These are phyloP conservation scores for Colletotrichum viniferum DNA, from an alignment of 2,329 filamentous ascomycete genomes.

Conservation along the genomic window DNA sequence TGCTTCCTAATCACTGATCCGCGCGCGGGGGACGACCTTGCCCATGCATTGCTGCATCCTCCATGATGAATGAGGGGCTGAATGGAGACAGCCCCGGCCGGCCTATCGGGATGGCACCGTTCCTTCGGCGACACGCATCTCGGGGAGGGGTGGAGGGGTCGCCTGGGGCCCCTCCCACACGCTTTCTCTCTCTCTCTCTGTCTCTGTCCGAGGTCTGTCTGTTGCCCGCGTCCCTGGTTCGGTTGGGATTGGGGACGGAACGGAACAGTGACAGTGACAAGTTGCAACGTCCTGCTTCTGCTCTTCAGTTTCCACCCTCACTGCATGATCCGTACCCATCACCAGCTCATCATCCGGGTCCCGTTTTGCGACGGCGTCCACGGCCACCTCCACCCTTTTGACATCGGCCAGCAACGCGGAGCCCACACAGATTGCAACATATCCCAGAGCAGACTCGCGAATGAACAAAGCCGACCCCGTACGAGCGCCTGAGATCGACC, in stretches of 20 bases:
- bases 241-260: background rate
- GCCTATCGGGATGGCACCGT: slow-evolving; percentile 14
- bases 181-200: background rate
- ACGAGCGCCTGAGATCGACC: background rate
- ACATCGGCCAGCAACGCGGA: background rate
- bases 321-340: background rate
- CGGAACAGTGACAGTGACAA: background rate
- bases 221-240: background rate
- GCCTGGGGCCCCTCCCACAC: background rate
- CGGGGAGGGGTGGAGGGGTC: background rate
- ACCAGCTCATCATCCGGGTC: background rate
- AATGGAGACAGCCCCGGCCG: background rate
- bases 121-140: background rate
- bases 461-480: background rate
- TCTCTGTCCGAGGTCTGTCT: background rate
- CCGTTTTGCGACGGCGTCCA: background rate
- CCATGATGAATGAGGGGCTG: slow-evolving; percentile 4
- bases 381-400: background rate
- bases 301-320: background rate
- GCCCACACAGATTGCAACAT: background rate
- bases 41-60: background rate
- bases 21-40: slow-evolving; percentile 14
- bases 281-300: background rate
- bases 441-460: background rate
- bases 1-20: background rate